Evolutionary conservation across 371 early-diverging fungal genomes (phyloP).

Genomic region (Mucor piriformis): DNA sequence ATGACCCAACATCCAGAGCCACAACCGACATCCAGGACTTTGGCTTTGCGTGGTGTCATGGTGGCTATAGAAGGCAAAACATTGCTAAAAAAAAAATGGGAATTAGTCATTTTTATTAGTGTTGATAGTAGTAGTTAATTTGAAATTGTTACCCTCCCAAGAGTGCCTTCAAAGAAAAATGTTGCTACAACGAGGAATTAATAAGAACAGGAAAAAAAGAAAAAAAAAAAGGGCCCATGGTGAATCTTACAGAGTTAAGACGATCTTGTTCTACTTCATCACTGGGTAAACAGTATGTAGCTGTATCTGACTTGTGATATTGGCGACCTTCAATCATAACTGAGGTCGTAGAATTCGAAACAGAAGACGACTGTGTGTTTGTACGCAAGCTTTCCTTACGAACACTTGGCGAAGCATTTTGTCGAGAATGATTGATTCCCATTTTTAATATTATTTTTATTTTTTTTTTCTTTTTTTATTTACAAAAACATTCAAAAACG

Average conservation of each 20-base stretch:
- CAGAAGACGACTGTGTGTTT: not conserved
- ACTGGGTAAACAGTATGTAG: conserved; percentile 46
- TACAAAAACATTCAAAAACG: not conserved
- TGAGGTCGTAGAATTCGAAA: conserved; percentile 21
- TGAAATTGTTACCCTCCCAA: conserved; percentile 11
- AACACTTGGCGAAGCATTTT: not conserved
- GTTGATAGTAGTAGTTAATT: not conserved
- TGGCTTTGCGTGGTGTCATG: conserved; percentile 1
- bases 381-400: conserved; percentile 7
- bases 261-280: conserved; percentile 56
- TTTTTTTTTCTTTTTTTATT: not conserved
- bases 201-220: too few relatives aligned
- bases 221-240: not conserved
- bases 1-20: conserved; percentile 35
- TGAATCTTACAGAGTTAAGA: conserved; percentile 40
- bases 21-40: conserved; percentile 33
- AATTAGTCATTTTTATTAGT: not conserved
- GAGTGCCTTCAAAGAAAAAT: conserved; percentile 30
- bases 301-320: conserved; percentile 40
- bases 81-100: conserved; percentile 23
- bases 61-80: conserved; percentile 25
- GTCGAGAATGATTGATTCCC: conserved; percentile 31
- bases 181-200: too few relatives aligned
- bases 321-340: conserved; percentile 44
- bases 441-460: conserved; percentile 9